These are phyloP conservation scores for Magnusiomyces sp. DNA, from an alignment of 1,139 yeast genomes.

Conservation along the genomic window DNA sequence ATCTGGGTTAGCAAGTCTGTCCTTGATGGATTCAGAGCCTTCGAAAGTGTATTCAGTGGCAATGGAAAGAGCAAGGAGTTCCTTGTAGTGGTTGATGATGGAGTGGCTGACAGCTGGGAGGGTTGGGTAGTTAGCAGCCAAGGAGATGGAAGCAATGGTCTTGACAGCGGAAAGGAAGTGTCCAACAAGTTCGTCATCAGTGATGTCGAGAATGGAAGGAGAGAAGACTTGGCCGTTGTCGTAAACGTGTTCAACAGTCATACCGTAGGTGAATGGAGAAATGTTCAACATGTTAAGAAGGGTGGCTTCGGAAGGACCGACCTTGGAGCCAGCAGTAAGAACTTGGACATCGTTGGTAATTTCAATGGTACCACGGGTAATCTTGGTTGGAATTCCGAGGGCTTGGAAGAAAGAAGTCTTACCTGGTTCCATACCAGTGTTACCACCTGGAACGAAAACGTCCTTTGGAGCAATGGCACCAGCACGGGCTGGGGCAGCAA, in stretches of 20 bases:
- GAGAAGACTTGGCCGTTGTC: constrained; percentile 99
- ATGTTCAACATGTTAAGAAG: constrained; percentile 99
- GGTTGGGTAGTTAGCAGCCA: constrained; percentile 99
- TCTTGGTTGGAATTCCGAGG: constrained; percentile 99
- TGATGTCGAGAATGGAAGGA: constrained; percentile 92
- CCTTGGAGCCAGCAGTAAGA: constrained; percentile 75
- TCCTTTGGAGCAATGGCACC: constrained; percentile 99
- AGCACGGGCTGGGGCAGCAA: constrained; percentile 99
- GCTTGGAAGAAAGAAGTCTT: constrained; percentile 99
- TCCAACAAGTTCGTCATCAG: constrained; percentile 89
- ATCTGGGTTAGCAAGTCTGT: constrained; percentile 99
- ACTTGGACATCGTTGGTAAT: constrained; percentile 96
- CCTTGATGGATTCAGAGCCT: constrained; percentile 98
- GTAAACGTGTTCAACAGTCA: constrained; percentile 93
- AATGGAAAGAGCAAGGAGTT: constrained; percentile 91
- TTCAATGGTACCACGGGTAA: constrained; percentile 99
- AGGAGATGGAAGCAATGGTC: constrained; percentile 91
- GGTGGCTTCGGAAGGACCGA: constrained; percentile 99
- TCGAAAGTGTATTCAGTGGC: constrained; percentile 99
- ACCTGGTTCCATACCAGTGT: constrained; percentile 99
- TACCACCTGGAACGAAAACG: constrained; percentile 97
- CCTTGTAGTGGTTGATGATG: constrained; percentile 98
- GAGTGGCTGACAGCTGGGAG: constrained; percentile 99
- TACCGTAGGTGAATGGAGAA: constrained; percentile 99
- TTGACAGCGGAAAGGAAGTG: constrained; percentile 91